phyloP scores from a whole-genome alignment of 805 yeast species.

The Starmerella scarabaei region DNA sequence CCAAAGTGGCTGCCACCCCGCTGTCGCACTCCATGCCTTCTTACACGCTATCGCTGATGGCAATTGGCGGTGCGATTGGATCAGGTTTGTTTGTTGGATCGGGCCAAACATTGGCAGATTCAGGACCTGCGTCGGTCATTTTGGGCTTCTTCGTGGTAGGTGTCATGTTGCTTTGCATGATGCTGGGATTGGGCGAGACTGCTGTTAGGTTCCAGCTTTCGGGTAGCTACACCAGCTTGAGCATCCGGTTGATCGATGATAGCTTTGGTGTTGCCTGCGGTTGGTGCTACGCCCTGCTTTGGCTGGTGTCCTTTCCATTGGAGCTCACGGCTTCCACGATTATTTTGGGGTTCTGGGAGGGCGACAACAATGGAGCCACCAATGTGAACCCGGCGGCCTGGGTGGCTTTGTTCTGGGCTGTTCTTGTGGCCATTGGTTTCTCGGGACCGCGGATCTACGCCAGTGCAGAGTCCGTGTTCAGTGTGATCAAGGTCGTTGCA shows the following conservation, averaged over 20 bases:
- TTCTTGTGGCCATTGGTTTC: conserved; percentile 35
- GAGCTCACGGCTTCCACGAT: conserved; percentile 51
- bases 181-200: conserved; percentile 51
- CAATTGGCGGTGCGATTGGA: conserved; percentile 72
- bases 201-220: conserved; percentile 50
- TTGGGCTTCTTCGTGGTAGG: conserved; percentile 39
- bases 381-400: conserved; percentile 41
- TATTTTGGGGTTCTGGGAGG: conserved; percentile 39
- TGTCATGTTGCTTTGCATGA: conserved; percentile 45
- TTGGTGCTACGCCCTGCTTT: conserved; percentile 51
- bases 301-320: conserved; percentile 48
- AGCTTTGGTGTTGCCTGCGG: conserved; percentile 55
- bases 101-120: conserved; percentile 34
- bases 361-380: conserved; percentile 46
- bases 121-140: conserved; percentile 41
- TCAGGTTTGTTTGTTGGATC: conserved; percentile 47
- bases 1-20: conserved; percentile 15
- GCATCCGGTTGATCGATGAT: conserved; percentile 47
- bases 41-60: conserved; percentile 39
- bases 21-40: conserved; percentile 26
- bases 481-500: conserved; percentile 41
- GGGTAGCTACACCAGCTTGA: conserved; percentile 46
- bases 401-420: conserved; percentile 39
- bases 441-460: conserved; percentile 46
- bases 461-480: conserved; percentile 47